Base-by-base conservation (phyloP, 352 stramenopile species). In the Phytophthora idaei region DNA sequence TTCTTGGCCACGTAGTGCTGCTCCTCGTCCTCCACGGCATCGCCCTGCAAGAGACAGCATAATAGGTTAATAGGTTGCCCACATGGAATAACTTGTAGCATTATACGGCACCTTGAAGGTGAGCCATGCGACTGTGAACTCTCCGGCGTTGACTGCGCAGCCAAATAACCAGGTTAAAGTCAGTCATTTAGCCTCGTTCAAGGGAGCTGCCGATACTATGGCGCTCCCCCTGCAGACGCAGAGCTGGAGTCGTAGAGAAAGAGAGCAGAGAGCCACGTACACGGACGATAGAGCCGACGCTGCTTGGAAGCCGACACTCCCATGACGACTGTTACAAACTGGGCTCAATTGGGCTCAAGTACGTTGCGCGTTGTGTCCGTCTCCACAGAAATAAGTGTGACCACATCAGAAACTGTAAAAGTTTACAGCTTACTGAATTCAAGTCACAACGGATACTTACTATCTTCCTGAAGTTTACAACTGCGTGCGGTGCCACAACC, bases 41-140 rank as follows among this genome's bases (percentile, higher is more conserved):
- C 85, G n/a, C 85, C 83, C 85, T 93, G 49, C 28, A 54, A 17
- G n/a, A 56, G 6, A 17, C 7, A 25, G 1, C 41, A 25, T 27
- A 61, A 32, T 17, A 53, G 21, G 29, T 42, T 29, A 25, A 36
- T 9, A 28, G 29, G 39, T 41, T 46, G 27, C 37, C 17, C 15
- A 15, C 14, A 21, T 46, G 12, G 14, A 55, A 50, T 42, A 32
- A n/a, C 25, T 7, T 56, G 27, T 41, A 54, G 4, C 39, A 36
- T 27, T 31, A 39, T 1, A 36, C n/a, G 56, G 12, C 41, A 93
- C 87, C 81, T 93, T 93, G 69, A 95, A 95, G 41, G 87, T 93
- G 44, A 95, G 75, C 87, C 87, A 95, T 53, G 83, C 87, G 66
- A 95, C 85, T 36, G 80, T 92, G 70, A 95, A 94, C 58, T 94